phyloP scores from a whole-genome alignment of 306 rosid genomes.

The Pterocarpus santalinus region DNA sequence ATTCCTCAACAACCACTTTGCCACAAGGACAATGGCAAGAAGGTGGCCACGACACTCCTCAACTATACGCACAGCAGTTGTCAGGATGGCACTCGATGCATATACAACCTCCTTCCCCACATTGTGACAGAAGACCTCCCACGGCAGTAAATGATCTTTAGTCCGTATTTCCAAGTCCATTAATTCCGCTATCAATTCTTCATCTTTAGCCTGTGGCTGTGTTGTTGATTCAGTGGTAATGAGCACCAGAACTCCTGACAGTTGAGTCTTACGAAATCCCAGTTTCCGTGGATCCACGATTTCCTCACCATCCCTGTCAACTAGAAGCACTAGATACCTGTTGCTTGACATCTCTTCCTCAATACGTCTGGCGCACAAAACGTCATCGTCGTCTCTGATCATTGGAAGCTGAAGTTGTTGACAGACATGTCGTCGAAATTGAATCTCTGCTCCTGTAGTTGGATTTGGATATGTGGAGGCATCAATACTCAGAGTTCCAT shows the following conservation, averaged over 20 bases:
- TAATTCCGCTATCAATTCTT: background rate
- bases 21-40: slow-evolving; percentile 11
- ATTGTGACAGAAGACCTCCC: slow-evolving; percentile 1
- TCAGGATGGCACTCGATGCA: background rate
- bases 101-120: too few relatives aligned
- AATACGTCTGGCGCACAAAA: background rate
- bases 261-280: background rate
- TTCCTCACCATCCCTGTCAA: background rate
- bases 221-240: background rate
- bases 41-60: slow-evolving; percentile 32
- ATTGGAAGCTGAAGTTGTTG: background rate
- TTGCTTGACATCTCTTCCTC: background rate
- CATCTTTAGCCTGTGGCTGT: background rate
- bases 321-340: background rate
- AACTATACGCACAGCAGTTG: background rate
- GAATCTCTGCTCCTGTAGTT: background rate
- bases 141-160: slow-evolving; percentile 20
- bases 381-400: background rate
- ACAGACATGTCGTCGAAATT: background rate
- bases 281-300: background rate
- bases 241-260: slow-evolving; percentile 3
- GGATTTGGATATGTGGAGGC: background rate
- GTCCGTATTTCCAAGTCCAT: slow-evolving; percentile 26
- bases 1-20: slow-evolving; percentile 1
- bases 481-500: background rate